phyloP scores from a whole-genome alignment of 2,329 filamentous ascomycete genomes.

The Alternaria gansuensis region DNA sequence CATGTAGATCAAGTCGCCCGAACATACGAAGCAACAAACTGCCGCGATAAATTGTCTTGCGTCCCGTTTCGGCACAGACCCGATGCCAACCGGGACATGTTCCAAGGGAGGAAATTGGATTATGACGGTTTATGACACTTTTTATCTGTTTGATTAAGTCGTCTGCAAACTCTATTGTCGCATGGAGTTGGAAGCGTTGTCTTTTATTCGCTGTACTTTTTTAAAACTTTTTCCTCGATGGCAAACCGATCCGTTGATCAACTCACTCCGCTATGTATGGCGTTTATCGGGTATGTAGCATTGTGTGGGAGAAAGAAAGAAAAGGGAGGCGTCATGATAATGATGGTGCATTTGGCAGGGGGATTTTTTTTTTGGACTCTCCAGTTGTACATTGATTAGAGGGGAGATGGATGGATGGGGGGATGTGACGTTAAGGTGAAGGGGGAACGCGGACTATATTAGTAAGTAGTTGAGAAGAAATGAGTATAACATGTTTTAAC shows the following conservation, averaged over 20 bases:
- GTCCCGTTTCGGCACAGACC: not conserved
- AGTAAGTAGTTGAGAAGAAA: not conserved
- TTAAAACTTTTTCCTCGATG: not conserved
- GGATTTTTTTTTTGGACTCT: not conserved
- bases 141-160: not conserved
- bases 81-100: not conserved
- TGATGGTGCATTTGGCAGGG: not conserved
- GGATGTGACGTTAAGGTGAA: not conserved
- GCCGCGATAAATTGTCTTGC: not conserved
- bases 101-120: not conserved
- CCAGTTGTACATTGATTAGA: not conserved
- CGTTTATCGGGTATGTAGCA: not conserved
- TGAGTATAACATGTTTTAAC: too few relatives aligned
- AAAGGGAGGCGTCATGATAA: not conserved
- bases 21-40: not conserved
- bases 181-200: not conserved
- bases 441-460: not conserved
- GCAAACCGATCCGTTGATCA: too few relatives aligned
- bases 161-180: not conserved
- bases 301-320: not conserved
- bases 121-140: not conserved
- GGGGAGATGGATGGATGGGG: not conserved
- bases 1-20: conserved; percentile 25
- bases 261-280: conserved; percentile 1
- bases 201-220: not conserved